A percentile compares a stretch with the other conserved stretches of the same genome.
phyloP scores from a whole-genome alignment of 192 early-diverging fungal genomes.

The Chytriomyces sp. region DNA sequence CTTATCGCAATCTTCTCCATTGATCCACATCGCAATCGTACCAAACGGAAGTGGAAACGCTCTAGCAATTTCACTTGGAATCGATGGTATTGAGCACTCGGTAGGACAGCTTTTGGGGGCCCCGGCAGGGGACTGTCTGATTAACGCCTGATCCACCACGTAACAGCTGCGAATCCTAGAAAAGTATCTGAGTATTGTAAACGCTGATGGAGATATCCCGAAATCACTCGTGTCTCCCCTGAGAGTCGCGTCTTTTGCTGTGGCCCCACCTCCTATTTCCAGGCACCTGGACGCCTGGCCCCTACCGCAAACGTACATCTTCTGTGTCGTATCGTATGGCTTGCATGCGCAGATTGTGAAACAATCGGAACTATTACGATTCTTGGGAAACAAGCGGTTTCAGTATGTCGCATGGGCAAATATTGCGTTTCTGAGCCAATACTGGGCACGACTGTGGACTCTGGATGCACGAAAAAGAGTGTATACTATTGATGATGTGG shows the following conservation, averaged over 20 bases:
- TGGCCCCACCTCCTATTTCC: conserved; percentile 1
- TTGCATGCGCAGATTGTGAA: conserved; percentile 38
- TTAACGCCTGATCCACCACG: not conserved
- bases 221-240: not conserved
- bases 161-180: not conserved
- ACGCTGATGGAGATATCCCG: not conserved
- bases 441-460: not conserved
- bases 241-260: not conserved
- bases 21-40: conserved; percentile 15
- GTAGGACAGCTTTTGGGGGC: not conserved
- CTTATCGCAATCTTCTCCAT: not conserved
- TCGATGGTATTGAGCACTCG: conserved; percentile 24
- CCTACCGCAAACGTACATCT: conserved; percentile 13
- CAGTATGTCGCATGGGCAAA: not conserved
- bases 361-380: not conserved
- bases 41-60: conserved; percentile 38
- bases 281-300: not conserved
- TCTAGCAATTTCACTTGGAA: conserved; percentile 19
- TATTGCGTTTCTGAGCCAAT: conserved; percentile 9
- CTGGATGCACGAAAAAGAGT: conserved; percentile 16
- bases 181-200: not conserved
- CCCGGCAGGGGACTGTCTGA: not conserved
- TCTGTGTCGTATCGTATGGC: conserved; percentile 34
- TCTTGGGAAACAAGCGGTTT: not conserved
- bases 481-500: too few species aligned